phyloP scores from a whole-genome alignment of 495 filamentous ascomycete species.

The Tetracladium marchalianum region DNA sequence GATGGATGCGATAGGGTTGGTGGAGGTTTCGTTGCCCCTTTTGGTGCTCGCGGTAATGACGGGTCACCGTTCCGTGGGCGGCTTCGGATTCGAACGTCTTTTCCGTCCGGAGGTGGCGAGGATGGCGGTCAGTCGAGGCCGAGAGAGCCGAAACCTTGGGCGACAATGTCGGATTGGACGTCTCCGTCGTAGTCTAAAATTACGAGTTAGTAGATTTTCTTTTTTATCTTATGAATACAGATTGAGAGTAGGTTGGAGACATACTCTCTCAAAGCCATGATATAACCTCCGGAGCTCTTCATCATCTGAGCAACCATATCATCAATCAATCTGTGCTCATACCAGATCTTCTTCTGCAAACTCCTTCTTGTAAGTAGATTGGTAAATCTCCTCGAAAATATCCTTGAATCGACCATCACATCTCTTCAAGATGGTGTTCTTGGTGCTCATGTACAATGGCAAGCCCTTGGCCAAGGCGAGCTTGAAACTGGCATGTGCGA shows the following conservation, averaged over 20 bases:
- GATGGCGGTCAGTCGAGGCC: constrained; percentile 97
- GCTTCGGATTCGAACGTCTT: constrained; percentile 96
- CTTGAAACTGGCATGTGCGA: constrained; percentile 95
- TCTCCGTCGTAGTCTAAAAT: constrained; percentile 89
- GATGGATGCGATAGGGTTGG: constrained; percentile 97
- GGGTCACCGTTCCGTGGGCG: constrained; percentile 95
- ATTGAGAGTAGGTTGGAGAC: constrained; percentile 20
- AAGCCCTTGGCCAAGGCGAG: constrained; percentile 76
- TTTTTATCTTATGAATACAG: not conserved
- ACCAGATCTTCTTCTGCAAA: constrained; percentile 96
- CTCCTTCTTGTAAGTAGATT: constrained; percentile 71
- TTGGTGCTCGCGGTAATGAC: constrained; percentile 98
- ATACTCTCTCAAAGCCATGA: constrained; percentile 97
- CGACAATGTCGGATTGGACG: constrained; percentile 95
- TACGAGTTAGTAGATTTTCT: constrained; percentile 6
- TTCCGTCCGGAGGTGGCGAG: constrained; percentile 90
- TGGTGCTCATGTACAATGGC: constrained; percentile 97
- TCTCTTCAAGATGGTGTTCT: constrained; percentile 98
- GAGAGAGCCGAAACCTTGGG: constrained; percentile 95
- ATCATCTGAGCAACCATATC: constrained; percentile 99
- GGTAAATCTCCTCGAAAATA: constrained; percentile 96
- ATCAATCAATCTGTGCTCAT: constrained; percentile 97
- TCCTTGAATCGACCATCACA: constrained; percentile 99
- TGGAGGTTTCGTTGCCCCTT: constrained; percentile 93
- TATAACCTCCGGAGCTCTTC: constrained; percentile 87